Percentiles rank a stretch among this genome's conserved stretches.
Conservation (phyloP, 371 early-diverging fungal genomes). For the Capniomyces stellatus region DNA sequence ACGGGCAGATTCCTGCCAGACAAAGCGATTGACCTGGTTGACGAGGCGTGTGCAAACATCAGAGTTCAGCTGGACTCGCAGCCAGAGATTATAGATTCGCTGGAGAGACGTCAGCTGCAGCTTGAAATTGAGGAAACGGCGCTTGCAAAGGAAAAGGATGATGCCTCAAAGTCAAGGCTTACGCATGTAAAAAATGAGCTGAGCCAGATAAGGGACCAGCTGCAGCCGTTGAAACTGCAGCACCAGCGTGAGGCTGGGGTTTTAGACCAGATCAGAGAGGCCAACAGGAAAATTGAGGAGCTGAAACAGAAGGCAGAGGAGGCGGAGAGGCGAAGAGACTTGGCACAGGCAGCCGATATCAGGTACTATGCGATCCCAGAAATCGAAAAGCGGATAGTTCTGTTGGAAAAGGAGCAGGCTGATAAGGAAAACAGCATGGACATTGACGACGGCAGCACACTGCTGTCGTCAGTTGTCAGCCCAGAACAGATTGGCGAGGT, state of each 20-base stretch:
- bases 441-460: conserved; percentile 15
- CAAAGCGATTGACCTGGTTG: conserved; percentile 70
- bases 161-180: conserved; percentile 50
- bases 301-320: conserved; percentile 66
- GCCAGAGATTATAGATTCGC: conserved; percentile 85
- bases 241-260: conserved; percentile 64
- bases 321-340: conserved; percentile 60
- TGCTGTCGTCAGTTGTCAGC: conserved; percentile 34
- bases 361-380: conserved; percentile 58
- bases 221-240: conserved; percentile 70
- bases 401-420: conserved; percentile 28
- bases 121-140: conserved; percentile 92
- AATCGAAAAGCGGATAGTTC: conserved; percentile 29
- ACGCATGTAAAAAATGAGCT: conserved; percentile 67
- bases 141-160: conserved; percentile 76
- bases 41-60: conserved; percentile 86
- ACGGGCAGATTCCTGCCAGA: conserved; percentile 66
- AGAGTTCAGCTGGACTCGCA: conserved; percentile 90
- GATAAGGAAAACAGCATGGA: conserved; percentile 14
- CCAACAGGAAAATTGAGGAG: conserved; percentile 74
- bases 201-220: conserved; percentile 54
- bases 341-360: conserved; percentile 44
- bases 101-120: conserved; percentile 75
- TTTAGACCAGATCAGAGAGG: conserved; percentile 68
- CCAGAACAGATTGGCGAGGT: conserved; percentile 54